Evolutionary conservation across 148 eudicot genomes (phyloP).

Genomic region (Polygonum maritimum): DNA sequence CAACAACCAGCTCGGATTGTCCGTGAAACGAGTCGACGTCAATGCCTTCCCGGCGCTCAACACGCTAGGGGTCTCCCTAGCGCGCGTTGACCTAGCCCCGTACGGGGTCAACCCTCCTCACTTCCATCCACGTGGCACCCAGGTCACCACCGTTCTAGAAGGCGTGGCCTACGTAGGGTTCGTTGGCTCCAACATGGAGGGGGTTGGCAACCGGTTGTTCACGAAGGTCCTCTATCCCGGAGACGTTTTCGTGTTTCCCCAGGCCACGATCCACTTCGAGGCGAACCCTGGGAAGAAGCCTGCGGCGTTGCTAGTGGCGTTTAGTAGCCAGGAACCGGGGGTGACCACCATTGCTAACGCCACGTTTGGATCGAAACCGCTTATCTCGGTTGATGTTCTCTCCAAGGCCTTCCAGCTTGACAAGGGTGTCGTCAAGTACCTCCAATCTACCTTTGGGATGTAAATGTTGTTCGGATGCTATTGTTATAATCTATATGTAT

Average conservation of each 20-base stretch:
- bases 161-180: constrained; percentile 18
- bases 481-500: too few species aligned
- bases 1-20: constrained; percentile 8
- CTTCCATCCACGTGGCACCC: constrained; percentile 11
- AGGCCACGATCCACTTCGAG: constrained; percentile 19
- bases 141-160: constrained; percentile 15
- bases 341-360: constrained; percentile 18
- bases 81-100: background rate
- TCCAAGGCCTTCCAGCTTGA: constrained; percentile 21
- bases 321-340: constrained; percentile 19
- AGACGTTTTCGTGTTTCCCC: constrained; percentile 19
- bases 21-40: constrained; percentile 5
- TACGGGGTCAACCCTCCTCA: constrained; percentile 7
- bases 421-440: background rate
- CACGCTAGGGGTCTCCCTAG: constrained; percentile 5
- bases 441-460: background rate
- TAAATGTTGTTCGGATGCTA: background rate
- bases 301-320: constrained; percentile 10
- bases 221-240: constrained; percentile 17
- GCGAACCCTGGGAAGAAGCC: constrained; percentile 12
- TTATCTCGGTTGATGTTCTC: constrained; percentile 11
- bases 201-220: constrained; percentile 12
- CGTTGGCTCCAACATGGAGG: background rate
- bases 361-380: constrained; percentile 17
- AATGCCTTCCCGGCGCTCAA: constrained; percentile 4